A percentile compares a stretch with the other conserved stretches of the same genome.
These are phyloP conservation scores for Biancaea sappan DNA, from an alignment of 306 rosid genomes.

Conservation along the genomic window DNA sequence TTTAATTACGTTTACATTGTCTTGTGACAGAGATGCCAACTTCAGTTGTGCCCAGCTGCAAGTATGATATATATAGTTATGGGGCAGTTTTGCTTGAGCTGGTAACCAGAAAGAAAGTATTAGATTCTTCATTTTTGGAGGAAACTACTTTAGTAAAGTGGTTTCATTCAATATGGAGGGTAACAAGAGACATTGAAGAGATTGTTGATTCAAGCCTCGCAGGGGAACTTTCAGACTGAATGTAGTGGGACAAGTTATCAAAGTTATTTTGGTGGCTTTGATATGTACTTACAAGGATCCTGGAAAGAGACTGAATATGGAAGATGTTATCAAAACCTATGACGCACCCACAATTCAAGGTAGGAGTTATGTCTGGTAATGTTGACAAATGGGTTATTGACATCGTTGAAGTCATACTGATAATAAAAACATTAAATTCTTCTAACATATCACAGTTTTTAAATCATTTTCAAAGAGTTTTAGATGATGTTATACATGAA, in stretches of 20 bases:
- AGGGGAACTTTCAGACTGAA: neutral
- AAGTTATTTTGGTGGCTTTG: neutral
- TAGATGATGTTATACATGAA: neutral
- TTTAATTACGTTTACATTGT: neutral
- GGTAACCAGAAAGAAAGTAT: conserved; percentile 47
- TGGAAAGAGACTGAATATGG: neutral
- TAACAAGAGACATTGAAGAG: neutral
- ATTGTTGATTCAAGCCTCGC: neutral
- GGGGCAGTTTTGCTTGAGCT: conserved; percentile 46
- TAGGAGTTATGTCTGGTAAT: neutral
- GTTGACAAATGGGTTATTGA: neutral
- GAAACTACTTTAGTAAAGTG: neutral
- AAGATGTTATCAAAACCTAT: neutral
- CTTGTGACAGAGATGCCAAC: conserved; percentile 51
- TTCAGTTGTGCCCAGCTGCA: conserved; percentile 32
- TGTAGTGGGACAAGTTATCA: neutral
- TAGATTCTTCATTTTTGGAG: conserved; percentile 46
- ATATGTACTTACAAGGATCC: neutral
- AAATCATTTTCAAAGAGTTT: neutral
- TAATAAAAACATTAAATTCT: neutral
- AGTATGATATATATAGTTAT: conserved; percentile 54
- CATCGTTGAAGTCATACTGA: neutral
- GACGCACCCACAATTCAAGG: neutral
- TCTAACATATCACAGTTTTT: neutral
- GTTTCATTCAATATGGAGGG: neutral